Conservation (phyloP, 768 basidiomycete genomes). For the Candolleomyces efflorescens region DNA sequence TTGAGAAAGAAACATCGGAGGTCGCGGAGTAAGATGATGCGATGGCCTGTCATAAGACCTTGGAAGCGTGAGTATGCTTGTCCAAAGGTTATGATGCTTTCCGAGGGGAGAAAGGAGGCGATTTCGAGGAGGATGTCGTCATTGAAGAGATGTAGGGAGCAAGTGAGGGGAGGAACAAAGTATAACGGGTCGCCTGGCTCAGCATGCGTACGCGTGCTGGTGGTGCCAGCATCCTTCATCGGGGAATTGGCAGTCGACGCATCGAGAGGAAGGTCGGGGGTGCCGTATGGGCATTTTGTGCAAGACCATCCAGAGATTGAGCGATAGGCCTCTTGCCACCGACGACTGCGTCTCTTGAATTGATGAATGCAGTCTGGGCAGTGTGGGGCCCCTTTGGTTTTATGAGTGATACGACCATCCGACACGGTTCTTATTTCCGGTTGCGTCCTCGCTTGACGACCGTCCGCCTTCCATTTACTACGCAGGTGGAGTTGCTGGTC, state of each 20-base stretch:
- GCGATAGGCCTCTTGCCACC: constrained; percentile 22
- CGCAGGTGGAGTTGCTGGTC: constrained; percentile 16
- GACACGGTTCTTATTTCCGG: too few species aligned
- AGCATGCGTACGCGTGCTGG: too few species aligned
- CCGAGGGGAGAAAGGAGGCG: constrained; percentile 29
- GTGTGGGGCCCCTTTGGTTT: constrained; percentile 19
- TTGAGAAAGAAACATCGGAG: constrained; percentile 45
- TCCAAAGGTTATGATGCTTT: constrained; percentile 33
- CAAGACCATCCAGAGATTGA: constrained; percentile 27
- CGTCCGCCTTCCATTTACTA: constrained; percentile 25
- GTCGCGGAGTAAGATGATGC: constrained; percentile 37
- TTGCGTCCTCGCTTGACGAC: too few species aligned
- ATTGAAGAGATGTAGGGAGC: constrained; percentile 27
- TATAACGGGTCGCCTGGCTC: too few species aligned
- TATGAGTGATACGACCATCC: too few species aligned
- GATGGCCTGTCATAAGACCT: constrained; percentile 24
- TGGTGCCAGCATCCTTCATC: too few species aligned
- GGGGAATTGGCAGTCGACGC: too few species aligned
- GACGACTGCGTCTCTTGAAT: constrained; percentile 22
- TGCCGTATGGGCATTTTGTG: constrained; percentile 33
- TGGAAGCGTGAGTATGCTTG: constrained; percentile 38
- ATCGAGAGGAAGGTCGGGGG: constrained; percentile 23
- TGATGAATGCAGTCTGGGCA: constrained; percentile 19
- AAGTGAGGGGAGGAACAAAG: constrained; percentile 19
- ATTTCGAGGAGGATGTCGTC: constrained; percentile 35